Base-by-base conservation (phyloP, 495 filamentous ascomycete species). In the Annulohypoxylon maeteangense region DNA sequence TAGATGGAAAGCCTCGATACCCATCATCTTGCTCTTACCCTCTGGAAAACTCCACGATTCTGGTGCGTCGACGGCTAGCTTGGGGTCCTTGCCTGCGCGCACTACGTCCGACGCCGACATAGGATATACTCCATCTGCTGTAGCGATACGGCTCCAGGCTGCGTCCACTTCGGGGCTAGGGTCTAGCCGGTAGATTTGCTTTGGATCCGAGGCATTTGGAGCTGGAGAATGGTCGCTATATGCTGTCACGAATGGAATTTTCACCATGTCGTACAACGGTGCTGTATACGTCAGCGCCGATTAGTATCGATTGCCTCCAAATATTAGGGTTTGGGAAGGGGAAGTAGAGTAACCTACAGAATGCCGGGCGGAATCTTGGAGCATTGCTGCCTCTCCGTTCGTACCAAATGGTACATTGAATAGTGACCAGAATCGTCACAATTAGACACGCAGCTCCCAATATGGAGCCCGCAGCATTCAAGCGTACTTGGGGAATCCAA, bases 311-410 rank as follows among this genome's bases (percentile, higher is more conserved):
- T 16, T 32, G 27, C 11, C 14, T 53, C 25, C 4, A 53, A 1
- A 23, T 3, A 7, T 53, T 7, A 8, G 50, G 10, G 2, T 7
- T 31, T n/a, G 11, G 50, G 50, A 7, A 51, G 27, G 11, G 25
- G 8, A 31, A 31, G 27, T 7, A 32, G 7, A 16, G 8, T 5
- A 53, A 53, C 50, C 25, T 32, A 53, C 50, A 53, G 14, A 53
- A 53, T 53, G 50, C 50, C 18, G 50, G 50, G 12, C 50, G 50
- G 25, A 25, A 53, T 16, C 50, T n/a, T 7, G 50, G 50, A 11
- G 50, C 50, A 53, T 53, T 53, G 27, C 50, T 53, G 25, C 25
- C 50, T 31, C 50, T 53, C 18, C 50, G 25, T 53, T 53, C 50
- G 18, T 53, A 53, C 50, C 50, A 53, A 31, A 53, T 53, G 7